Evolutionary conservation across 805 yeast genomes (phyloP).

Genomic region (Torulaspora microellipsoides): DNA sequence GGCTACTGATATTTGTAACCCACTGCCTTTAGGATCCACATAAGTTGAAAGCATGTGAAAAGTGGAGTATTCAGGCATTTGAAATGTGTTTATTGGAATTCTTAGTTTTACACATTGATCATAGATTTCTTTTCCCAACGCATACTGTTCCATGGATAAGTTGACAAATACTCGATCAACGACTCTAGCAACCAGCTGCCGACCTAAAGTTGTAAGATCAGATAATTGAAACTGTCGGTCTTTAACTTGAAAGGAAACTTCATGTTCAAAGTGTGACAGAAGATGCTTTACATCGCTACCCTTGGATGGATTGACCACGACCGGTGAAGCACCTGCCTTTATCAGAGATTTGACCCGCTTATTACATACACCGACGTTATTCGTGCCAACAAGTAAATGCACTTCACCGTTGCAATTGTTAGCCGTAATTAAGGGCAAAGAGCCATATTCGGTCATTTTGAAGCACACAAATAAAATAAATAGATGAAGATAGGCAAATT

Average conservation of each 20-base stretch:
- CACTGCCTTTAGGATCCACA: constrained; percentile 51
- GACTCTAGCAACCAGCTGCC: constrained; percentile 53
- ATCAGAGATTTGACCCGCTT: constrained; percentile 46
- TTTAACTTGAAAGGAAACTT: constrained; percentile 30
- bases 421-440: constrained; percentile 39
- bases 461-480: too few relatives aligned
- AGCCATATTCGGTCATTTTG: not conserved
- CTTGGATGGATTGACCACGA: constrained; percentile 40
- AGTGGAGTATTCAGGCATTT: constrained; percentile 64
- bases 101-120: constrained; percentile 53
- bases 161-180: constrained; percentile 77
- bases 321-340: constrained; percentile 53
- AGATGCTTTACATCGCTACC: constrained; percentile 21
- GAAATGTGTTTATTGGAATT: constrained; percentile 80
- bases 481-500: too few relatives aligned
- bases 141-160: constrained; percentile 32
- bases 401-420: constrained; percentile 45
- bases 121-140: constrained; percentile 41
- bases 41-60: constrained; percentile 73
- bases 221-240: constrained; percentile 35
- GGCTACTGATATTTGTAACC: constrained; percentile 73
- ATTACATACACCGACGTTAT: constrained; percentile 15
- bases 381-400: constrained; percentile 53
- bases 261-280: constrained; percentile 19
- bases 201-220: constrained; percentile 55